Evolutionary conservation across 768 basidiomycete genomes (phyloP), one percentile per base, ranked within the genome.

Genomic region (Mrakia frigida): DNA sequence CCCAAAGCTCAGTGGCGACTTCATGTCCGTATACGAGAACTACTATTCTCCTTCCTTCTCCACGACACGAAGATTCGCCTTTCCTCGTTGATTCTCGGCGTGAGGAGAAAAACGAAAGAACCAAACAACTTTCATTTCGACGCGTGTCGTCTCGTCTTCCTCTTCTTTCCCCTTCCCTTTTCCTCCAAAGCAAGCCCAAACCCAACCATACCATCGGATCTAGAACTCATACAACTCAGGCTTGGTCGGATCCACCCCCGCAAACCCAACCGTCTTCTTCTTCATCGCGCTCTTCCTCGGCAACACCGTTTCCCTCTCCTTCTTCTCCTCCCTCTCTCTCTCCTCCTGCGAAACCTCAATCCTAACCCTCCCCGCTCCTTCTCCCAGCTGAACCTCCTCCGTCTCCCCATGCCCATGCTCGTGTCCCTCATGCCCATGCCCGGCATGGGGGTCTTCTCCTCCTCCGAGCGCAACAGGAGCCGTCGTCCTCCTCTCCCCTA

Each of bases 221-320:
- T 67, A 84, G 50, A 84, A 84, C 65, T 84, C 84, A 77, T 84
- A 84, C 73, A 84, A 74, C 79, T 84, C 83, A 10, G 80, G 80
- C 77, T 81, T 79, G 2, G 70, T 70, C 18, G 75, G 70, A 79
- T 84, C 83, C 78, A 83, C 81, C 76, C 82, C 82, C 76, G 76
- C 77, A 53, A 80, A 79, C 25, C 76, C 76, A 10, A 79, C 79
- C 37, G 74, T 76, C 50, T 78, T 79, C 72, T 75, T 75, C 70
- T 77, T 77, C 39, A 78, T 52, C 16, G 77, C 78, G 35, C 53
- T 53, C 67, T 76, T 76, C 35, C 74, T 69, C 53, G 78, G 78
- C 39, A 69, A 59, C 60, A 39, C 60, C 35, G 35, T 73, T 28
- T 61, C 68, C 68, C n/a, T 43, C 31, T 13, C 21, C 35, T 53